Percentiles rank a stretch among this genome's conserved stretches.
Evolutionary conservation across 2,329 filamentous ascomycete genomes (phyloP).

Genomic region (Ceratocystis smalleyi): DNA sequence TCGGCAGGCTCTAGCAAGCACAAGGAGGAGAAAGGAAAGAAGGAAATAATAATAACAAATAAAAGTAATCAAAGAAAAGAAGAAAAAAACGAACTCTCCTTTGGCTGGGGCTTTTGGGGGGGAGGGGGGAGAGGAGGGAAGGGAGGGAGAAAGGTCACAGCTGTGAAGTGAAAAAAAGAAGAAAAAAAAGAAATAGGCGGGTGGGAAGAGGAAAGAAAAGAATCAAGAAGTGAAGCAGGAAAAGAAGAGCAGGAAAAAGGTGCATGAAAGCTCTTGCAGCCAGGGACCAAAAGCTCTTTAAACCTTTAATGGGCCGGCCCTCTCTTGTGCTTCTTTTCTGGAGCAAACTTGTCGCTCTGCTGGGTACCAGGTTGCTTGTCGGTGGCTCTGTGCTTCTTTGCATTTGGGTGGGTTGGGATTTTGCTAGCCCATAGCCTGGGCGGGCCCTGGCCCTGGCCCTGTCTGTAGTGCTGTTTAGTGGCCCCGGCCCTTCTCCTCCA

Average conservation of each 20-base stretch:
- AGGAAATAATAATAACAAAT: slow-evolving; percentile 13
- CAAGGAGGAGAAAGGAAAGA: slow-evolving; percentile 17
- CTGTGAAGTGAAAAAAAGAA: background rate
- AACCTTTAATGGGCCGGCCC: background rate
- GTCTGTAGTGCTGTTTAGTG: too few relatives aligned
- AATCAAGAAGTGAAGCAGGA: slow-evolving; percentile 9
- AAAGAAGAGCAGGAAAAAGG: slow-evolving; percentile 6
- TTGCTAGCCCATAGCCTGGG: too few relatives aligned
- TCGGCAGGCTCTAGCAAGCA: slow-evolving; percentile 5
- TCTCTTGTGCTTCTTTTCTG: background rate
- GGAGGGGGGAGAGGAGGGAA: background rate
- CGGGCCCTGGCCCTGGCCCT: too few relatives aligned
- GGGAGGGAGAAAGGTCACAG: background rate
- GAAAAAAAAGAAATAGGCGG: background rate
- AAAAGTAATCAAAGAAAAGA: background rate
- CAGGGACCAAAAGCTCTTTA: slow-evolving; percentile 6
- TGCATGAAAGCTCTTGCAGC: background rate
- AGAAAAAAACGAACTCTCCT: background rate
- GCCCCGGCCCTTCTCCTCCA: too few relatives aligned
- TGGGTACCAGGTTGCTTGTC: background rate
- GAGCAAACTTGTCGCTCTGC: background rate
- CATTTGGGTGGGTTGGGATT: too few relatives aligned
- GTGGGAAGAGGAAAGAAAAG: background rate
- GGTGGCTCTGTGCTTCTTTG: too few relatives aligned
- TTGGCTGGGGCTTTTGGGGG: background rate